Evolutionary conservation across 495 filamentous ascomycete genomes (phyloP), one percentile per base, ranked within the genome.

Genomic region (Talaromyces trachyspermus): DNA sequence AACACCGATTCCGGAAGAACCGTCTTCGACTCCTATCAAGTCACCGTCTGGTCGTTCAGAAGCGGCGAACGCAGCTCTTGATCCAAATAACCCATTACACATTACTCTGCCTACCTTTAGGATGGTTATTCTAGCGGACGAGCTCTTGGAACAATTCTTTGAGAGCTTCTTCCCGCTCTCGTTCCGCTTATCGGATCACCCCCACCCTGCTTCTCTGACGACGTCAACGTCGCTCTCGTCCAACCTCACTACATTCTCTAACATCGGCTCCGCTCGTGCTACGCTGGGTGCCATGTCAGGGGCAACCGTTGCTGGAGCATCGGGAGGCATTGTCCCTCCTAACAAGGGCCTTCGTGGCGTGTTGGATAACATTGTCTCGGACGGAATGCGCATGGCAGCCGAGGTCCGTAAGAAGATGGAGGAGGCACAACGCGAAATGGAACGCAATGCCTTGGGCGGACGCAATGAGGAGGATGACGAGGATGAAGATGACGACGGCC

Each of bases 41-140:
- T 51, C 44, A 26, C 47, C 52, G 39, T 42, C 48, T 26, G 57
- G 33, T 49, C 54, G 25, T 49, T 69, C 68, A 9, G 62, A 70
- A 44, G 60, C 71, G 17, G 89, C 89, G 20, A 98, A 98, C 57
- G 76, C 82, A 12, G 92, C 92, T 19, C 81, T 98, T 4, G 89
- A 98, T 60, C 92, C 92, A 0, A 79, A 84, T 35, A 89, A 92
- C 48, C 92, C 92, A 0, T 77, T 98, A 0, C 84, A 95, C 62
- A 96, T 98, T 59, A 97, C 94, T 6, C 80, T 98, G 7, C 94
- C 94, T 0, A 98, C 92, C 17, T 98, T 98, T 76, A 85, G 92
- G 54, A 98, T 98, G 92, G 88, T 98, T 19, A 83, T 98, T 36
- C 79, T 98, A 17, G 92, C 92, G 48, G 92, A 98, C 61, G 92